Evolutionary conservation across 164 flowering plant genomes (phyloP).

Genomic region (Stephania yunnanensis): DNA sequence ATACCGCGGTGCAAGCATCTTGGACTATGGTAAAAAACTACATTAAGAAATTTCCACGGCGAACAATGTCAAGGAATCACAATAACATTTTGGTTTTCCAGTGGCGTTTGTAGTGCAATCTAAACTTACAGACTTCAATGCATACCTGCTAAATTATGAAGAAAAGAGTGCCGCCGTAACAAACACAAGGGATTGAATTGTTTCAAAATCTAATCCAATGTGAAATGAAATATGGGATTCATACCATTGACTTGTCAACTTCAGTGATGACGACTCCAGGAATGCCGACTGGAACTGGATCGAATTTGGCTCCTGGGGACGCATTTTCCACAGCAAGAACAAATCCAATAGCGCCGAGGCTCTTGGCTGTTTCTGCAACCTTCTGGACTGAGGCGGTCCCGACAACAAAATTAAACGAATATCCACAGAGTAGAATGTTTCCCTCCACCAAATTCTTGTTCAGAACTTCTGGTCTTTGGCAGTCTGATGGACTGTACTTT

Average conservation of each 20-base stretch:
- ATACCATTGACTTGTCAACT: constrained; percentile 75
- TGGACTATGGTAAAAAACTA: background rate
- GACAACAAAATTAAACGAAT: constrained; percentile 84
- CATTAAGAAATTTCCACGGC: background rate
- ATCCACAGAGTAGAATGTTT: constrained; percentile 92
- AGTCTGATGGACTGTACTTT: constrained; percentile 78
- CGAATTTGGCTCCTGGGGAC: constrained; percentile 85
- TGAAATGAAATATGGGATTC: background rate
- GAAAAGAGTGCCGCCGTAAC: background rate
- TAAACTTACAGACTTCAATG: background rate
- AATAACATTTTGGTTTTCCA: background rate
- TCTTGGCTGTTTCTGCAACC: constrained; percentile 83
- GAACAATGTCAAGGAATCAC: background rate
- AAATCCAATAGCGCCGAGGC: constrained; percentile 90
- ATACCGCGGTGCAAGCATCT: background rate
- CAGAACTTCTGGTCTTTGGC: constrained; percentile 82
- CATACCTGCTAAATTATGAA: background rate
- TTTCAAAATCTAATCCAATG: background rate
- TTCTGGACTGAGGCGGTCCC: constrained; percentile 87
- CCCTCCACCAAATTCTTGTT: constrained; percentile 81
- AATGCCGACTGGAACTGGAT: constrained; percentile 81
- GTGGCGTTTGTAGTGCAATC: background rate
- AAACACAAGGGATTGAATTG: background rate
- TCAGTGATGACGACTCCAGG: constrained; percentile 88
- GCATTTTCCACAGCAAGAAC: constrained; percentile 91